phyloP scores from a whole-genome alignment of 371 early-diverging fungal genomes.

The Saksenaea oblongispora region DNA sequence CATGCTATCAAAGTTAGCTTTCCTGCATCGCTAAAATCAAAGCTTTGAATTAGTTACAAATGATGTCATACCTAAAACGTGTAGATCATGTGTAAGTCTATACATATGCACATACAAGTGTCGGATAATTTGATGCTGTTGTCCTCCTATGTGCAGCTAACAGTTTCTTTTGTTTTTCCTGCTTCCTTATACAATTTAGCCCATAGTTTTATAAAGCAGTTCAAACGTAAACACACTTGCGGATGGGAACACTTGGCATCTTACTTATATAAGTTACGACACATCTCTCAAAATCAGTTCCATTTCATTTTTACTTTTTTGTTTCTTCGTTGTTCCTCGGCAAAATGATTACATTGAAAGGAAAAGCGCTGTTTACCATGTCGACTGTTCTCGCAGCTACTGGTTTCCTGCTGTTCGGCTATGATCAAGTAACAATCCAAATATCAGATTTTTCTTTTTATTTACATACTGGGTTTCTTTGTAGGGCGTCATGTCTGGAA shows the following conservation, averaged over 20 bases:
- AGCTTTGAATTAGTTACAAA: not conserved
- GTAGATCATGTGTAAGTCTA: not conserved
- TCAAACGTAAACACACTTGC: slow-evolving; percentile 1
- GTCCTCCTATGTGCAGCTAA: not conserved
- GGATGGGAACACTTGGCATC: not conserved
- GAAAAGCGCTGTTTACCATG: slow-evolving; percentile 28
- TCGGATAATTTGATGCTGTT: not conserved
- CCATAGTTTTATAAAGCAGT: not conserved
- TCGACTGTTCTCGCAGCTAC: slow-evolving; percentile 35
- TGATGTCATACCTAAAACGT: not conserved
- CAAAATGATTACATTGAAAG: slow-evolving; percentile 21
- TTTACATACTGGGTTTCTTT: not conserved
- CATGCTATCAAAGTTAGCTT: too few species aligned
- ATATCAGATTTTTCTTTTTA: not conserved
- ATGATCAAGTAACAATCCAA: slow-evolving; percentile 31
- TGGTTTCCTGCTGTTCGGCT: slow-evolving; percentile 40
- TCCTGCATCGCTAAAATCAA: not conserved
- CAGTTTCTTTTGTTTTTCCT: not conserved
- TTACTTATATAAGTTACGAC: not conserved
- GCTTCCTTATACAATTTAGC: not conserved
- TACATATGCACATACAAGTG: not conserved
- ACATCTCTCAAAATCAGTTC: not conserved
- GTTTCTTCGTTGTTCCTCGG: not conserved
- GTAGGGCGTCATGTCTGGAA: slow-evolving; percentile 44
- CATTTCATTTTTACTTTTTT: not conserved